phyloP scores from a whole-genome alignment of 306 rosid genomes.

The Vigna reflexopilosa region DNA sequence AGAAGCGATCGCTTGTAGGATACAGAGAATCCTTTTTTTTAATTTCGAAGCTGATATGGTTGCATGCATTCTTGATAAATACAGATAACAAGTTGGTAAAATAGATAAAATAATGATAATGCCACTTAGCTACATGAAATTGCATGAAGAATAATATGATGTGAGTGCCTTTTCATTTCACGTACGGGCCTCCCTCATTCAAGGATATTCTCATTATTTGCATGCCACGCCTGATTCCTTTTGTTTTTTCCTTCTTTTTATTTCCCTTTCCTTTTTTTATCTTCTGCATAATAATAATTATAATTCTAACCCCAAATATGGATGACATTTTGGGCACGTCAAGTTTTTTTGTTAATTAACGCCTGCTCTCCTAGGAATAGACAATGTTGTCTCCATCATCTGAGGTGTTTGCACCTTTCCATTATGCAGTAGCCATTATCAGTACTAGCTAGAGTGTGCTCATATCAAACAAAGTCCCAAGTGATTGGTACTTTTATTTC shows the following conservation, averaged over 20 bases:
- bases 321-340: conserved; percentile 75
- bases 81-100: conserved; percentile 43
- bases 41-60: conserved; percentile 48
- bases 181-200: conserved; percentile 80
- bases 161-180: conserved; percentile 67
- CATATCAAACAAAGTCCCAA: conserved; percentile 48
- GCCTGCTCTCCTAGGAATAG: conserved; percentile 63
- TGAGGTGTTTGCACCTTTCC: conserved; percentile 58
- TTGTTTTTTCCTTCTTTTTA: conserved; percentile 39
- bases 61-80: conserved; percentile 61
- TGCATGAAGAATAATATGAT: conserved; percentile 85
- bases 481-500: conserved; percentile 50
- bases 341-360: conserved; percentile 44
- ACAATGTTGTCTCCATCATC: conserved; percentile 68
- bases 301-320: conserved; percentile 59
- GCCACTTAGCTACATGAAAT: conserved; percentile 73
- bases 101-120: conserved; percentile 60
- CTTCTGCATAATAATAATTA: conserved; percentile 50
- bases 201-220: conserved; percentile 88
- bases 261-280: conserved; percentile 21
- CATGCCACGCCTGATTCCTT: conserved; percentile 85
- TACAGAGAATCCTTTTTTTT: conserved; percentile 47
- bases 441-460: conserved; percentile 43
- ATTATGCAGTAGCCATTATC: conserved; percentile 56
- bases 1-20: conserved; percentile 45